These are phyloP conservation scores for Passiflora organensis DNA, from an alignment of 345 rosid genomes.

Conservation along the genomic window DNA sequence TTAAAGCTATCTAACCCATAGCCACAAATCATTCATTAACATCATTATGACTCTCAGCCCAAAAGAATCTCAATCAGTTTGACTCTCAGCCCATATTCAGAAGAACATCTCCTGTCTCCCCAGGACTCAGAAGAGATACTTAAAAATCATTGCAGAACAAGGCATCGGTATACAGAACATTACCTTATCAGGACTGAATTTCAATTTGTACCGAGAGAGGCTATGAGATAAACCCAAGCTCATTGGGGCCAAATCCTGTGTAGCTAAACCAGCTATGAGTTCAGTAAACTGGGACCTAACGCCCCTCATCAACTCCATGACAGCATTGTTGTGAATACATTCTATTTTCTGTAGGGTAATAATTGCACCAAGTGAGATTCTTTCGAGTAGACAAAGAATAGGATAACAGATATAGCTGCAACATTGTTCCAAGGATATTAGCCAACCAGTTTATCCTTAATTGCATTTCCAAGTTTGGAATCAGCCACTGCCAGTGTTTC, in stretches of 20 bases:
- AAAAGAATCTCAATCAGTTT: too few relatives aligned
- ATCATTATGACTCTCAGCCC: too few relatives aligned
- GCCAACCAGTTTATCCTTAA: slow-evolving; percentile 82
- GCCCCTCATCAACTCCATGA: slow-evolving; percentile 91
- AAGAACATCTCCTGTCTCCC: too few relatives aligned
- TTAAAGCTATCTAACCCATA: too few relatives aligned
- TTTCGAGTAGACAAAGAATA: too few relatives aligned
- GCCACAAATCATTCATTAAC: too few relatives aligned
- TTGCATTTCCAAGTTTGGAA: slow-evolving; percentile 87
- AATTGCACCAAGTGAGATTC: too few relatives aligned
- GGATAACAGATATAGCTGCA: too few relatives aligned
- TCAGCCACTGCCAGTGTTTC: slow-evolving; percentile 76
- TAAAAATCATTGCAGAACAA: not conserved
- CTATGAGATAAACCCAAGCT: slow-evolving; percentile 95
- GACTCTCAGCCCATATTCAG: too few relatives aligned
- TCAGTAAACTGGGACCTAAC: slow-evolving; percentile 81
- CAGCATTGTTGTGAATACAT: slow-evolving; percentile 80
- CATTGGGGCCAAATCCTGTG: slow-evolving; percentile 86
- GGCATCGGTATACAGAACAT: not conserved
- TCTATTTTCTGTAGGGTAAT: slow-evolving; percentile 78
- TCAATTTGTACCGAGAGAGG: slow-evolving; percentile 80
- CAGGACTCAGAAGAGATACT: too few relatives aligned
- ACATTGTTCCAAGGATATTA: not conserved
- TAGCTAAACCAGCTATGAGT: slow-evolving; percentile 72
- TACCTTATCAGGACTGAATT: slow-evolving; percentile 96